These are phyloP conservation scores for Talaromyces amestolkiae DNA, from an alignment of 2,329 filamentous ascomycete genomes.

Conservation along the genomic window DNA sequence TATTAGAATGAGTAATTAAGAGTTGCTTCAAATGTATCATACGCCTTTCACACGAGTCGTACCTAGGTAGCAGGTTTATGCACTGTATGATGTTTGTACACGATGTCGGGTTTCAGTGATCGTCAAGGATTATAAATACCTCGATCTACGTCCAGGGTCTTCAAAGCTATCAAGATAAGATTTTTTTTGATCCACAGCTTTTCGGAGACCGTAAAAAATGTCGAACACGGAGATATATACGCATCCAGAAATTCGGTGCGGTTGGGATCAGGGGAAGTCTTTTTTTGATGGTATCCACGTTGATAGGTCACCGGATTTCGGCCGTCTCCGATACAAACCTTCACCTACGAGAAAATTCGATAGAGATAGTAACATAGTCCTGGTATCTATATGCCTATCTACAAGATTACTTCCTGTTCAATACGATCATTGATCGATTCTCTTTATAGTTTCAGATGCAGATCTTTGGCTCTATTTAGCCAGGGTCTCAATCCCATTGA, in stretches of 20 bases:
- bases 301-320: slow-evolving; percentile 13
- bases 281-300: slow-evolving; percentile 2
- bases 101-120: not conserved
- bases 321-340: slow-evolving; percentile 15
- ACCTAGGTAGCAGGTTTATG: not conserved
- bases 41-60: not conserved
- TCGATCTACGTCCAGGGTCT: not conserved
- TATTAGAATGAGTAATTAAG: not conserved
- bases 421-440: not conserved
- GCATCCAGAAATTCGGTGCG: not conserved
- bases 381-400: too few species aligned
- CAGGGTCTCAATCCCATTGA: too few species aligned
- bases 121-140: slow-evolving; percentile 2
- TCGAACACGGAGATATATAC: not conserved
- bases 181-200: not conserved
- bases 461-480: not conserved
- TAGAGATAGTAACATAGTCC: too few species aligned
- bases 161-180: not conserved
- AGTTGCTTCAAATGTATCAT: not conserved
- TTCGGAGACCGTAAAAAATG: not conserved
- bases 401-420: not conserved
- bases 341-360: not conserved
- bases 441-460: not conserved
- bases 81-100: not conserved
- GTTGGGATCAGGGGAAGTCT: not conserved